Base-by-base conservation (phyloP, 345 rosid genomes). In the Citropsis articulata region DNA sequence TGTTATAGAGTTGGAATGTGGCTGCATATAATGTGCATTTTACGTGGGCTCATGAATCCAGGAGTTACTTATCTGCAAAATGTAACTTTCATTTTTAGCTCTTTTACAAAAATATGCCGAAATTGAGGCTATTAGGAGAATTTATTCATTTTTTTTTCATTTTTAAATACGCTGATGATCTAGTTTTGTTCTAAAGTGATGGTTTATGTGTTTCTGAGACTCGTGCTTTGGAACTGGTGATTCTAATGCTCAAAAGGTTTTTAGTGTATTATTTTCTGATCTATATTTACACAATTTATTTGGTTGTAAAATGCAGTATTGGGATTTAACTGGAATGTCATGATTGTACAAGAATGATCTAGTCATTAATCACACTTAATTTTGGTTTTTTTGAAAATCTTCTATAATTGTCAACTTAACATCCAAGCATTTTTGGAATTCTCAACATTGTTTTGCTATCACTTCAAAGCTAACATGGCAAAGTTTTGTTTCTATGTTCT, bases 391-490 rank as follows among this genome's bases (percentile, higher is more conserved):
- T 40, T 9, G 0, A 21, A 12, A 63, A 22, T 38, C 16, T 45
- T 50, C 61, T 65, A 27, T 25, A 18, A 14, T 24, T 60, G 45
- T 66, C 48, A 35, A 35, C 33, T 62, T 70, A 57, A 73, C 21
- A 9, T 18, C 7, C 12, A 6, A 24, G 28, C 31, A 48, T 16
- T 3, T 68, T 66, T 72, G 42, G 7, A 68, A 38, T 27, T 57
- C 28, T 60, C 6, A 81, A 63, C 35, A 25, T 33, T 50, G 30
- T 79, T 77, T 38, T 70, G 25, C 28, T 53, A 70, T 77, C 66
- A 36, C 31, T 59, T 75, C 10, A 19, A 84, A 75, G 76, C 80
- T 85, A 33, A 77, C 56, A 36, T 9, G 38, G 9, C n/a, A 27
- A 50, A 62, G 61, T 71, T 79, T 55, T 76, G 38, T 56, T 60